Evolutionary conservation across 2,329 filamentous ascomycete species (phyloP), one percentile per base, ranked within the genome.

Genomic region (Talaromyces sp.): DNA sequence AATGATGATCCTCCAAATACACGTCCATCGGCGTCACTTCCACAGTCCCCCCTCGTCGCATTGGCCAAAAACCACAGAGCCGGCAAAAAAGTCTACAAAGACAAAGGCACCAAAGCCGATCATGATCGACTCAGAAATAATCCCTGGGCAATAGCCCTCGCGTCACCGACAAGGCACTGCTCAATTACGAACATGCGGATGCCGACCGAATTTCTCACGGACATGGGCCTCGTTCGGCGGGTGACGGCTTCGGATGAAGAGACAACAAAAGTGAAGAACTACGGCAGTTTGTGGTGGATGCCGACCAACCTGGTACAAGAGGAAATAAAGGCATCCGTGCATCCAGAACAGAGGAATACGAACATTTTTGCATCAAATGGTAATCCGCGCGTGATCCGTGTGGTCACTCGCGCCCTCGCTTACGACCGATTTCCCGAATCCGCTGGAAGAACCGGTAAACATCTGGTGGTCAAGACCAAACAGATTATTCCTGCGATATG

Each of bases 81-180:
- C 31, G 61, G 57, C 53, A 33, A 64, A 2, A 68, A 68, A 53
- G 64, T 59, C 5, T 68, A 66, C 57, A 75, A 75, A 61, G 66
- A 63, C 18, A 66, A 63, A 5, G 61, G 73, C 28, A 66, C 64
- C 28, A 60, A 61, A 51, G 61, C 65, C 4, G 71, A 76, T 50
- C 62, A 66, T 30, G 67, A 71, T 14, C 64, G 69, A 4, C 66
- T 78, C n/a, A 55, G 61, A 33, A 67, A 69, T 16, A 79, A 79
- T 51, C 75, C 76, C 23, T 79, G 76, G 76, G 77, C 77, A 3
- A 60, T 72, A 36, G 73, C 73, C 23, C 70, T 79, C 12, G 74
- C 75, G 18, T 75, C 74, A 2, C 74, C 75, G 0, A 44, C 70
- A 1, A 72, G 77, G 28, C 64, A 70, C 65, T 79, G 77, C 62